Evolutionary conservation across 2,329 filamentous ascomycete species (phyloP).

Genomic region (Phialemoniopsis sp.): DNA sequence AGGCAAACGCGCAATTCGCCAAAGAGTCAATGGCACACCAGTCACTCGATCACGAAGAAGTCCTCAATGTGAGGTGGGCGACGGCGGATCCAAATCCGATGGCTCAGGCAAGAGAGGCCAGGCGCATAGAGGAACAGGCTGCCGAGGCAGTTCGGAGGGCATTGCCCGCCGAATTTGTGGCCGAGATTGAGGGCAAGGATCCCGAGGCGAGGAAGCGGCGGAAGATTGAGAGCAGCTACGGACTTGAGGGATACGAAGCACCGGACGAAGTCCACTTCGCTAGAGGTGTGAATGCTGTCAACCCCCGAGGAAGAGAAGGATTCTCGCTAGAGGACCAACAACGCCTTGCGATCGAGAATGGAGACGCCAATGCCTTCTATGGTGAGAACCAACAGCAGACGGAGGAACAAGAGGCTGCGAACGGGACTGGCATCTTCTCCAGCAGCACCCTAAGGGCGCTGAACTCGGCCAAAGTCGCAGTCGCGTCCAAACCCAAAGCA

Average conservation of each 20-base stretch:
- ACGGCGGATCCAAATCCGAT: conserved; percentile 95
- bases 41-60: conserved; percentile 83
- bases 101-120: conserved; percentile 86
- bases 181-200: conserved; percentile 89
- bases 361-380: conserved; percentile 43
- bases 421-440: conserved; percentile 62
- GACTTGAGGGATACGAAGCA: conserved; percentile 85
- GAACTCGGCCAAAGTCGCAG: conserved; percentile 50
- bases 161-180: conserved; percentile 83
- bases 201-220: conserved; percentile 82
- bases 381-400: too few relatives aligned
- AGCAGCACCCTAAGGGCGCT: conserved; percentile 78
- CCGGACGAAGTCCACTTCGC: conserved; percentile 94
- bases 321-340: conserved; percentile 62
- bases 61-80: conserved; percentile 95
- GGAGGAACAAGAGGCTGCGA: conserved; percentile 30
- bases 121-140: conserved; percentile 89
- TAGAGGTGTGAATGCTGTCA: conserved; percentile 65
- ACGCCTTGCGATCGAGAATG: conserved; percentile 51
- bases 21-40: conserved; percentile 97
- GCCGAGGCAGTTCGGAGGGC: conserved; percentile 89
- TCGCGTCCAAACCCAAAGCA: conserved; percentile 50
- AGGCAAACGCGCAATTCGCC: conserved; percentile 85
- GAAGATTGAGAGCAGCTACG: conserved; percentile 86
- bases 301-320: conserved; percentile 52